These are phyloP conservation scores for Rhodomyrtus psidioides DNA, from an alignment of 441 rosid genomes.

Conservation along the genomic window DNA sequence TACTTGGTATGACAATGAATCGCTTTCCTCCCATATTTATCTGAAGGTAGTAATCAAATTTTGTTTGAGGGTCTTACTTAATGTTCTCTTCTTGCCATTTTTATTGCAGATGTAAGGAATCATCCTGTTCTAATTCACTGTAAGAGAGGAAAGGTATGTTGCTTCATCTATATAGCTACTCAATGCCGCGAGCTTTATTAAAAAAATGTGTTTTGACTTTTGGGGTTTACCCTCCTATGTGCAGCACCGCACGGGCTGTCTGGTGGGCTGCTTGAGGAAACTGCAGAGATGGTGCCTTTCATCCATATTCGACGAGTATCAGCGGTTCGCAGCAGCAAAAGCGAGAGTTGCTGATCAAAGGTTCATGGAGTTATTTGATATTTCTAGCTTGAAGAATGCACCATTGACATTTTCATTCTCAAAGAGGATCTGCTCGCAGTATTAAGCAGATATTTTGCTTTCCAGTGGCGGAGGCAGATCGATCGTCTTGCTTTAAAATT, in stretches of 20 bases:
- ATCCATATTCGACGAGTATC: constrained; percentile 56
- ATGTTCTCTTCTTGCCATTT: background rate
- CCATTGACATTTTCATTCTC: constrained; percentile 47
- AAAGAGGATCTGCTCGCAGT: constrained; percentile 8
- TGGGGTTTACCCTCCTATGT: constrained; percentile 1
- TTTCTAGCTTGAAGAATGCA: constrained; percentile 43
- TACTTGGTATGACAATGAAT: constrained; percentile 38
- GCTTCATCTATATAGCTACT: background rate
- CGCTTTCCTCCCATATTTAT: background rate
- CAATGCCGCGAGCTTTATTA: background rate
- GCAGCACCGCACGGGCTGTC: constrained; percentile 66
- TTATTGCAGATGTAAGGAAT: constrained; percentile 46
- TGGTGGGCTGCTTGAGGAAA: constrained; percentile 66
- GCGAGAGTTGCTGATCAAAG: constrained; percentile 65
- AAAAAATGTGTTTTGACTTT: background rate
- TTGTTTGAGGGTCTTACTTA: background rate
- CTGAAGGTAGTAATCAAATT: background rate
- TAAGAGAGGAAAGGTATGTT: constrained; percentile 62
- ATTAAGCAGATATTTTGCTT: constrained; percentile 6
- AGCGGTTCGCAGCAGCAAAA: constrained; percentile 65
- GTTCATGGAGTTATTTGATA: constrained; percentile 58
- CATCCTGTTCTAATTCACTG: constrained; percentile 70
- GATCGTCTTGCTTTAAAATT: constrained; percentile 21
- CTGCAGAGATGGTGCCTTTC: constrained; percentile 60
- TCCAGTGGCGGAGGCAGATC: constrained; percentile 15